These are phyloP conservation scores for Wickerhamomyces canadensis DNA, from an alignment of 805 yeast species.

Conservation along the genomic window DNA sequence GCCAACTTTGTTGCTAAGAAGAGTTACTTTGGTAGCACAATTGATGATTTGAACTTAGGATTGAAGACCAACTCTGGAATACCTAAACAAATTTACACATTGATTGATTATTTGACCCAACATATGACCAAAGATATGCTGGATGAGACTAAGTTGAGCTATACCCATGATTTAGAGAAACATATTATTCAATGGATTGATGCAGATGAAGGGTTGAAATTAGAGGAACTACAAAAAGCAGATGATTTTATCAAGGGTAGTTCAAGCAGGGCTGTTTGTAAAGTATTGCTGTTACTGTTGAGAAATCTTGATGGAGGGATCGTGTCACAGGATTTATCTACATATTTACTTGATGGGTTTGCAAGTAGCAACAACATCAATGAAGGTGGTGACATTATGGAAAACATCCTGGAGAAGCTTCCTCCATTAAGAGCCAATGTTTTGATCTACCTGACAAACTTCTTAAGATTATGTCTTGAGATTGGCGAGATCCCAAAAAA, in stretches of 20 bases:
- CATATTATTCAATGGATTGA: constrained; percentile 18
- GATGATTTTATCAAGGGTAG: constrained; percentile 17
- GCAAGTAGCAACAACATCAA: constrained; percentile 11
- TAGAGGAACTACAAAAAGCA: constrained; percentile 10
- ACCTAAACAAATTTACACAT: constrained; percentile 26
- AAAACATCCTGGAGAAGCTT: constrained; percentile 31
- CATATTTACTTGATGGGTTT: constrained; percentile 14
- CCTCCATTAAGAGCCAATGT: constrained; percentile 38
- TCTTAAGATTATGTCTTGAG: constrained; percentile 29
- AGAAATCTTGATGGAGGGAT: constrained; percentile 35
- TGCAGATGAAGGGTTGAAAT: constrained; percentile 16
- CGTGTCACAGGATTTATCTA: constrained; percentile 29
- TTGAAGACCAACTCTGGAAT: constrained; percentile 23
- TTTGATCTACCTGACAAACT: constrained; percentile 33
- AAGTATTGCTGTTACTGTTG: constrained; percentile 26
- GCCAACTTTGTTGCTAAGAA: constrained; percentile 20
- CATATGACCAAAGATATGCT: constrained; percentile 23
- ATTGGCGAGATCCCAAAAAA: constrained; percentile 19
- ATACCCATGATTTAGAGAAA: constrained; percentile 19
- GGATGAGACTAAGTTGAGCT: constrained; percentile 14
- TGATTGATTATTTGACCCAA: constrained; percentile 25
- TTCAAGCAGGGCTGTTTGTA: constrained; percentile 21
- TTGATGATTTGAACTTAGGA: constrained; percentile 23
- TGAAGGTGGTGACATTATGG: constrained; percentile 25
- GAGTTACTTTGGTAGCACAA: constrained; percentile 27